Evolutionary conservation across 2,329 filamentous ascomycete genomes (phyloP).

Genomic region (Aspergillus sp.): DNA sequence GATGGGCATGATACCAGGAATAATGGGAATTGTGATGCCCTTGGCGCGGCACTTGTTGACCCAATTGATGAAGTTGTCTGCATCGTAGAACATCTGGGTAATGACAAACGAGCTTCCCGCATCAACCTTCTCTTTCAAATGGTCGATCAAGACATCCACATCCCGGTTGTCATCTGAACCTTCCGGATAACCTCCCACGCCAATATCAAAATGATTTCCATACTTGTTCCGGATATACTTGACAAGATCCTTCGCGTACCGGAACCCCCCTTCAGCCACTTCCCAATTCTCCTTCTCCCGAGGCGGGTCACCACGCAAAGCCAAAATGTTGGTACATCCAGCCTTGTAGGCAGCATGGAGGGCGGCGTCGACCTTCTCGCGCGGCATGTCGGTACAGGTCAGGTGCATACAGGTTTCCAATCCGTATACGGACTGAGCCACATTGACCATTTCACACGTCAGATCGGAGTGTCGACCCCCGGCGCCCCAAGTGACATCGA

Average conservation of each 20-base stretch:
- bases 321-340: constrained; percentile 94
- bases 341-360: constrained; percentile 83
- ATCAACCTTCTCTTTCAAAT: constrained; percentile 95
- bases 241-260: constrained; percentile 85
- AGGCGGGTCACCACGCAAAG: constrained; percentile 85
- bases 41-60: constrained; percentile 73
- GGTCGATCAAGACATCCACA: constrained; percentile 74
- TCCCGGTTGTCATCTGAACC: constrained; percentile 89
- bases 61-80: constrained; percentile 89
- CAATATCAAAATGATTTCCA: constrained; percentile 90
- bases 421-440: constrained; percentile 89
- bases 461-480: constrained; percentile 84
- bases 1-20: constrained; percentile 87
- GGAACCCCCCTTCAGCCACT: constrained; percentile 75
- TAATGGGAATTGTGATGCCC: constrained; percentile 75
- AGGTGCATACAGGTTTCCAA: constrained; percentile 98
- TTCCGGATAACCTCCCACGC: constrained; percentile 93
- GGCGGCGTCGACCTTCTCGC: constrained; percentile 81
- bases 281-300: constrained; percentile 92
- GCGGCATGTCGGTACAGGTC: constrained; percentile 96
- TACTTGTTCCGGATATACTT: constrained; percentile 72
- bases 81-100: constrained; percentile 99
- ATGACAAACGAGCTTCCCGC: constrained; percentile 89
- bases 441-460: constrained; percentile 94
- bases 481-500: constrained; percentile 97